Evolutionary conservation across 2,329 filamentous ascomycete species (phyloP), one percentile per base, ranked within the genome.

Genomic region (Diplodia sapinea): DNA sequence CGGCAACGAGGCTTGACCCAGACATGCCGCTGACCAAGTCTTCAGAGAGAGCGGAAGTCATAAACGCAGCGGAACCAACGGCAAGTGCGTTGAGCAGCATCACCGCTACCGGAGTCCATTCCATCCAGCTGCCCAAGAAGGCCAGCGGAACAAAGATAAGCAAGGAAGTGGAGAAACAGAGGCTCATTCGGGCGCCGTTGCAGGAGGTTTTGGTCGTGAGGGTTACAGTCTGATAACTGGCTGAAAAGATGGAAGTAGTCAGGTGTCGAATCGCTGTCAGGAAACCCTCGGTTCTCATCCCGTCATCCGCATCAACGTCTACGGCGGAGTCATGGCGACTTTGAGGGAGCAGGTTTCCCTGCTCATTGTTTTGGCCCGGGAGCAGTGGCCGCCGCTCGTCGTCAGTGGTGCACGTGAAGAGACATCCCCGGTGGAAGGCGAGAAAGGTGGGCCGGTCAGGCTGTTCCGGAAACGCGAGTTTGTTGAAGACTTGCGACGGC

Each of bases 81-180:
- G 54, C 54, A 20, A 56, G 54, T 11, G 31, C 54, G n/a, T 23
- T 56, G 23, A 56, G n/a, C n/a, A 38, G 17, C 54, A 56, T 11
- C 15, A 40, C 11, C n/a, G 23, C 20, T 5, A 11, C 54, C 8
- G 17, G 31, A 20, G 4, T 7, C 9, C 17, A 38, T n/a, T 8
- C 31, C 31, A 56, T 31, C 17, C 17, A 38, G 31, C 36, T 2
- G 9, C 31, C 23, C 9, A 56, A 12, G 2, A 56, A 23, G 4
- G 8, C 54, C 54, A 56, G 31, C 12, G 54, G 54, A 4, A 56
- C 33, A 11, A 38, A 40, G 9, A 40, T 6, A 6, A 38, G 17
- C n/a, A 47, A 47, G 23, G n/a, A 33, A 29, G n/a, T 23, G n/a
- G 54, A 40, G 15, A 20, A 36, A 23, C 26, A 56, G 4, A 56